Evolutionary conservation across 2,329 filamentous ascomycete species (phyloP), one percentile per base, ranked within the genome.

Genomic region (Elsinoe batatas): DNA sequence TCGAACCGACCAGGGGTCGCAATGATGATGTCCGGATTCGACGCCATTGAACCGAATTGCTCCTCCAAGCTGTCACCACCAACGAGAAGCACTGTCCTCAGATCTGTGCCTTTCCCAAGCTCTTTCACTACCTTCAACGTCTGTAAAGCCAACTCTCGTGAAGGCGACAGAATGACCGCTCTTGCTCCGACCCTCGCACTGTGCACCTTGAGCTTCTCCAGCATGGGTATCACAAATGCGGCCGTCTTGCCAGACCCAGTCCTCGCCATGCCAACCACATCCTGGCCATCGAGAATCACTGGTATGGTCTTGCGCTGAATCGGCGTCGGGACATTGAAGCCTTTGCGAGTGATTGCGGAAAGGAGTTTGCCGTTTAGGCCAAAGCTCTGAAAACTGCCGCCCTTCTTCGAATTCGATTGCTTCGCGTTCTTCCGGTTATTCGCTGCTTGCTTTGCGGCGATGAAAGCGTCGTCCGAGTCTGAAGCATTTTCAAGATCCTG

Each of bases 241-340:
- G 91, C 93, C 1, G 94, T 98, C 76, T 98, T 98, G 74, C 93
- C 93, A 17, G 91, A 97, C 68, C 93, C 93, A n/a, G 94, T 98
- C 62, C 94, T 80, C 6, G 93, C 93, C 93, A 98, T 98, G 62
- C 91, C 94, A 20, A 98, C 91, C n/a, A 97, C 88, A 78, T 98
- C 93, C 72, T 90, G 88, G 54, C 86, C 82, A 59, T 94, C 87
- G 63, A 97, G 77, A 56, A 98, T 83, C 56, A 97, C 76, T 3
- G 93, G 94, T 47, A 98, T 95, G 1, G 93, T 88, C 72, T 97
- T 97, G 63, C 93, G 83, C 74, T 98, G 93, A 70, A 98, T 98
- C 0, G 93, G 93, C 0, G 93, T 98, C 3, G 94, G 94, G 2
- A 97, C 88, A 0, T 87, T 89, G 72, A 96, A 98, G 13, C 93